Evolutionary conservation across 108 stramenopile genomes (phyloP), one percentile per base, ranked within the genome.

Genomic region (Nitzschia putrida): DNA sequence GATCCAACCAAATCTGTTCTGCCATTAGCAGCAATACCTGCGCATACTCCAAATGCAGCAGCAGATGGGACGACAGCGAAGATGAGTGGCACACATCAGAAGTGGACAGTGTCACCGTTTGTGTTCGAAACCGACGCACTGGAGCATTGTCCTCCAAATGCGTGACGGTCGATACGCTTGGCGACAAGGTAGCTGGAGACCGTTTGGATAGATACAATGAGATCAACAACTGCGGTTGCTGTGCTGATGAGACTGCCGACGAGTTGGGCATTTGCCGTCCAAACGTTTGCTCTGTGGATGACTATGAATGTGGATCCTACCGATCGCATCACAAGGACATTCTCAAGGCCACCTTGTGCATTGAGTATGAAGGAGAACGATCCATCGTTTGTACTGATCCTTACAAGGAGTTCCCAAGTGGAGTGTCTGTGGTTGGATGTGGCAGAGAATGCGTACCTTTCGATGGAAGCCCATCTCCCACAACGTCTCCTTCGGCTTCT

Each of bases 401-500:
- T 44, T 44, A 11, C 44, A 44, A 44, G 44, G 44, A 44, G 9
- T 13, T 44, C 11, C 9, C 9, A 44, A 11, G 11, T 44, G 13
- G 11, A 44, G 11, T 11, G 13, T 11, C 44, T 11, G 13, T 44
- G 11, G 13, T 13, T 9, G 44, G 44, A 11, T 44, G 44, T 44
- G 44, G 44, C 13, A 11, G 11, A 9, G 44, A 44, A 13, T 44
- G 44, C 13, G 13, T 44, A 11, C 11, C 9, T 11, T 44, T 9
- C 11, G 13, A 44, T 44, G 44, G 13, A 9, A 44, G 44, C 44
- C 11, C 9, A 44, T 9, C 9, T 11, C 44, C 44, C 13, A 44
- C 44, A 58, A 29, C 26, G 29, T 13, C 57, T 58, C 57, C 57
- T 8, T n/a, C n/a, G n/a, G n/a, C n/a, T n/a, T n/a, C n/a, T n/a